Evolutionary conservation across 495 filamentous ascomycete genomes (phyloP).

Genomic region (Annulohypoxylon stygium): DNA sequence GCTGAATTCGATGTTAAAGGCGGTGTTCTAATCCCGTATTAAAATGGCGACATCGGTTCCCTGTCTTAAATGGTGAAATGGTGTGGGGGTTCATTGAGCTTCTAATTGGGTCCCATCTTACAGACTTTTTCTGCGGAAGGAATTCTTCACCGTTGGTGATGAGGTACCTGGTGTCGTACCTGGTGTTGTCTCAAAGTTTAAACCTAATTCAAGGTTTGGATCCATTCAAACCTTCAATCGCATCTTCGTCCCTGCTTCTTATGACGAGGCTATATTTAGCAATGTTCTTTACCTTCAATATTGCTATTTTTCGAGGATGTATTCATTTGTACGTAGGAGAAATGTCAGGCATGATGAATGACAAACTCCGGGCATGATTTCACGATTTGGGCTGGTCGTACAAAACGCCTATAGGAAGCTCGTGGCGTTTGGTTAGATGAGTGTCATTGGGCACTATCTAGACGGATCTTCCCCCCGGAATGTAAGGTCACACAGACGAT

Average conservation of each 20-base stretch:
- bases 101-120: constrained; percentile 39
- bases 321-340: neutral
- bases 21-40: constrained; percentile 34
- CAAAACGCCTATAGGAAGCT: neutral
- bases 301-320: neutral
- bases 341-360: neutral
- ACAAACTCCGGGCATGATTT: neutral
- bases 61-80: constrained; percentile 9
- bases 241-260: neutral
- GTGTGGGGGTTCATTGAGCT: constrained; percentile 47
- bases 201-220: too few species aligned
- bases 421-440: neutral
- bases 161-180: neutral
- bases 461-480: neutral
- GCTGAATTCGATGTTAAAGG: constrained; percentile 14
- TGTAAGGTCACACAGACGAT: neutral
- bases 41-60: constrained; percentile 43
- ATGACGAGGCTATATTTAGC: neutral
- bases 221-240: neutral
- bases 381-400: neutral
- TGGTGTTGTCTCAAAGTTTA: neutral
- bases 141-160: neutral
- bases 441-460: constrained; percentile 3
- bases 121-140: constrained; percentile 15
- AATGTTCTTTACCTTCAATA: neutral